Conservation (phyloP, 2,329 filamentous ascomycete genomes). For the Tolypocladium ovalisporum region DNA sequence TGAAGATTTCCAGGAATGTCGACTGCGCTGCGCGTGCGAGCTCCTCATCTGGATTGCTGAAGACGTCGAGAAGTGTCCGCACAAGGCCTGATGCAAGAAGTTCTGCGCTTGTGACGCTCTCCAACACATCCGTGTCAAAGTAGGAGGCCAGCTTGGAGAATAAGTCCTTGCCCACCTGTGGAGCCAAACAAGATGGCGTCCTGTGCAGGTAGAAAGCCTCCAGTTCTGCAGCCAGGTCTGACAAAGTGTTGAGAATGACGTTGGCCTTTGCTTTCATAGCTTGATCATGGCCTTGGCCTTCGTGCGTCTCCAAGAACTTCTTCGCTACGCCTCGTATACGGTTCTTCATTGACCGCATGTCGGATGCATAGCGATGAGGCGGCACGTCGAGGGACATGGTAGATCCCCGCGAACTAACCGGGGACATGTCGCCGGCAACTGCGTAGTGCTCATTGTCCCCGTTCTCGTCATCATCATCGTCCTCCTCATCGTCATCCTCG, state of each 20-base stretch:
- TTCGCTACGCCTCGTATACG: constrained; percentile 68
- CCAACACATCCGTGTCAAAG: constrained; percentile 79
- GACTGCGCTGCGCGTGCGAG: constrained; percentile 60
- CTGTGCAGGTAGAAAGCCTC: constrained; percentile 56
- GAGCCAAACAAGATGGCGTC: constrained; percentile 31
- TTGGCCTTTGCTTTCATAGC: constrained; percentile 69
- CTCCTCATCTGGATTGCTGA: constrained; percentile 58
- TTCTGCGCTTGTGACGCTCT: constrained; percentile 93
- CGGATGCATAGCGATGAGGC: constrained; percentile 33
- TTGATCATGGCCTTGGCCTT: constrained; percentile 61
- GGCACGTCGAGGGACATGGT: constrained; percentile 53
- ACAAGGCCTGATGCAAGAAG: constrained; percentile 86
- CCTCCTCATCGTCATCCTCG: constrained; percentile 40
- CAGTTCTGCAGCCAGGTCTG: constrained; percentile 60
- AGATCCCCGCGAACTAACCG: constrained; percentile 53
- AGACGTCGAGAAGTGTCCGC: constrained; percentile 68
- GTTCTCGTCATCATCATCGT: constrained; percentile 36
- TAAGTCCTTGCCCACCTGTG: constrained; percentile 47
- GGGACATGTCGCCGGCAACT: constrained; percentile 50
- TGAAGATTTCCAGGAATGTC: constrained; percentile 85
- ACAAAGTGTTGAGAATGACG: constrained; percentile 63
- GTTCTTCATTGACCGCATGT: constrained; percentile 44
- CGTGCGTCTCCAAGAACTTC: constrained; percentile 74
- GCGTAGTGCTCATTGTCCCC: constrained; percentile 42
- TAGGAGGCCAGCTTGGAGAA: constrained; percentile 71